Evolutionary conservation across 192 early-diverging fungal genomes (phyloP).

Genomic region (Nowakowskiella sp.): DNA sequence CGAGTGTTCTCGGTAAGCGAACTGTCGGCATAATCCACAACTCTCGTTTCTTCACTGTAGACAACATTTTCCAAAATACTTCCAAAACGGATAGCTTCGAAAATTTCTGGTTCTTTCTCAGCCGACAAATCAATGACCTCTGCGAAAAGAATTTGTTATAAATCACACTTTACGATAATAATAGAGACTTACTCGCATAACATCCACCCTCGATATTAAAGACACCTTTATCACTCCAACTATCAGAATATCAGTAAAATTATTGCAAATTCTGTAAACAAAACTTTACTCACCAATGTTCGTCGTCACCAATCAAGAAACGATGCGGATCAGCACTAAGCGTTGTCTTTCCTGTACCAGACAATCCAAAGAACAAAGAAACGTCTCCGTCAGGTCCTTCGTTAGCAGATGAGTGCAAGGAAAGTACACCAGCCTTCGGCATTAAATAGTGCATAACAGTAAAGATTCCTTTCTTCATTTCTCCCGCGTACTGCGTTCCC

Average conservation of each 20-base stretch:
- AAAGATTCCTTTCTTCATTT: constrained; percentile 99
- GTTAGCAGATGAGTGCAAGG: constrained; percentile 91
- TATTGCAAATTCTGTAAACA: too few species aligned
- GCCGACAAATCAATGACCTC: constrained; percentile 90
- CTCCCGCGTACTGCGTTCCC: constrained; percentile 96
- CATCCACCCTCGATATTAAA: constrained; percentile 99
- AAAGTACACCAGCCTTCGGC: constrained; percentile 86
- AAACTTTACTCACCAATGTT: too few species aligned
- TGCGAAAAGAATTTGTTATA: too few species aligned
- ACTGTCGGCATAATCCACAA: constrained; percentile 76
- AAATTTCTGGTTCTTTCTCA: constrained; percentile 99
- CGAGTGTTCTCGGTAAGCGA: constrained; percentile 92
- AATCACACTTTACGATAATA: too few species aligned
- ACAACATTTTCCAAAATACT: constrained; percentile 92
- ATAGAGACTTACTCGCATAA: too few species aligned
- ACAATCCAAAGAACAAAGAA: constrained; percentile 96
- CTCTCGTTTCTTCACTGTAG: constrained; percentile 60
- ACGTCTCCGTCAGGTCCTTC: constrained; percentile 84
- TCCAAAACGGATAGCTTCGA: constrained; percentile 88
- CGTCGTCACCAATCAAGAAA: constrained; percentile 95
- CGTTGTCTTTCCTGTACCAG: constrained; percentile 97
- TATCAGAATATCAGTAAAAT: too few species aligned
- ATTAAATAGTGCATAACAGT: constrained; percentile 99
- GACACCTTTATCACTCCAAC: constrained; percentile 91
- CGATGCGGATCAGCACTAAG: constrained; percentile 90